Base-by-base conservation (phyloP, 495 filamentous ascomycete species). In the Lasiosphaeria ovina region DNA sequence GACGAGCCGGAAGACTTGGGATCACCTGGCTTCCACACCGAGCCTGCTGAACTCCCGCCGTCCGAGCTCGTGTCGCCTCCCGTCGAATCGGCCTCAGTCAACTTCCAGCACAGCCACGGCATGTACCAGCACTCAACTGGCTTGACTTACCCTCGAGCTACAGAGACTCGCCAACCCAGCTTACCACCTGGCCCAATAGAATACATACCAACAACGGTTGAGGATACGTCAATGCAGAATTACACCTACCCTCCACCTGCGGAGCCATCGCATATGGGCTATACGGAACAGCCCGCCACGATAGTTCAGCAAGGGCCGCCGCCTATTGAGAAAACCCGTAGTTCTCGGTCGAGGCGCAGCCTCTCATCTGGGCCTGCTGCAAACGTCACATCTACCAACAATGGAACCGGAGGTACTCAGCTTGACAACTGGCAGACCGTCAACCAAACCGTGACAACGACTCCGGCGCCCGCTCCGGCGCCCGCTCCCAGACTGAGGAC, bases 1-100 rank as follows among this genome's bases (percentile, higher is more conserved):
- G 64, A 72, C 5, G 68, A 72, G 47, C 66, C 68, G 2, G 68
- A 71, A 49, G 62, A 61, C 17, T 49, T 74, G 54, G 59, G 59
- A 3, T 72, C 72, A 7, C 68, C 68, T 1, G 72, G 69, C 5
- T 71, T 69, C 35, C 60, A 62, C n/a, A 51, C 51, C 33, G 38
- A 61, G 1, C 54, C 59, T 42, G 40, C 35, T 34, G 56, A 40
- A 35, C 16, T 62, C 12, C 66, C 59, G 24, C 60, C 48, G 4
- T 38, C 61, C 8, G 57, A 48, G 14, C 6, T 59, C 16, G 55
- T 53, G 17, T 51, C 52, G 7, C 67, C 58, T 16, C 57, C 64
- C 3, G 16, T 57, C 4, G 64, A 72, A 31, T 51, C 57, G 3
- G 54, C 61, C 1, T 35, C 56, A 6, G 58, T 67, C 35, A 31